Evolutionary conservation across 345 rosid species (phyloP), one percentile per base, ranked within the genome.

Genomic region (Lenwebbia sp.): DNA sequence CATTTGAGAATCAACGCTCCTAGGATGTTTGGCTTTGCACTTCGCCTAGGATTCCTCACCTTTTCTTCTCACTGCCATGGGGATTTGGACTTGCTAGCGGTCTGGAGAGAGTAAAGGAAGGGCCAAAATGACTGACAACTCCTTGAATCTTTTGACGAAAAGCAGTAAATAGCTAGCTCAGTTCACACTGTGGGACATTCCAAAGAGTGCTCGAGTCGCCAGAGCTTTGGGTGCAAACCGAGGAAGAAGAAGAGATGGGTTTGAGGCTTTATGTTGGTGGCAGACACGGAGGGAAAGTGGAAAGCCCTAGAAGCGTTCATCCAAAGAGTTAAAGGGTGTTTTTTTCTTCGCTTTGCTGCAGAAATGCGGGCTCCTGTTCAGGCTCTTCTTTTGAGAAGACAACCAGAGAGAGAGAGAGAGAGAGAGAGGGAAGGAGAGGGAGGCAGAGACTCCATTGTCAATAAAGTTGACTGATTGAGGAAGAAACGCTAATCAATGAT

Each of bases 381-480:
- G 91, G 91, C 93, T 90, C 95, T 86, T 85, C 95, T 93, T 91
- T 93, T 90, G 85, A 92, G 90, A 86, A 40, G 84, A 37, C 40
- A 60, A 23, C 81, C 23, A 2, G 81, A 5, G 81, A 19, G 62
- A 44, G 40, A 15, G 58, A 49, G 78, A 9, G 40, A 25, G 37
- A 8, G 54, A 44, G 82, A 17, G 10, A 6, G 23, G 49, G 47
- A 76, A 70, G 49, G 4, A 57, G 56, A 49, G 10, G 58, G 50
- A 21, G 10, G 58, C 33, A 21, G 47, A 15, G 84, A 9, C 82
- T 86, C 76, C 53, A 21, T 84, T 37, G 74, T 84, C 85, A 58
- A 44, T 21, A 84, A 56, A 30, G 65, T 47, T 22, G 13, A 12
- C 78, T 70, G 78, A 37, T 70, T 70, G 78, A 70, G 33, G 78